These are phyloP conservation scores for Stylosanthes scabra DNA, from an alignment of 331 rosid genomes.

Conservation along the genomic window DNA sequence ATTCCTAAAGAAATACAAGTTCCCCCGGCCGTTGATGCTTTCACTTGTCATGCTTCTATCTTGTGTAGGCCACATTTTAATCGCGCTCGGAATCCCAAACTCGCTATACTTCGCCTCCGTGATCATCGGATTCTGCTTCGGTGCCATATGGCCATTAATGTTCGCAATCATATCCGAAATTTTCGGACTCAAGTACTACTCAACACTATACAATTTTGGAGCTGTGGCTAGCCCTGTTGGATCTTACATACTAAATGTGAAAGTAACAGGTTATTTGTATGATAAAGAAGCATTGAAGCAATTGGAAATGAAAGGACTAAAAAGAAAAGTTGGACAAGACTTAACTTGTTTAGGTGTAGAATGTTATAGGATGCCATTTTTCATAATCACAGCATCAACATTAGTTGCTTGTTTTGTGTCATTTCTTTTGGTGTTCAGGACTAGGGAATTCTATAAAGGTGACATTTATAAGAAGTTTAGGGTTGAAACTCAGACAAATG, in stretches of 20 bases:
- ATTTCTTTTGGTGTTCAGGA: conserved; percentile 63
- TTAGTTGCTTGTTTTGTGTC: conserved; percentile 60
- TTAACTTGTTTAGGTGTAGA: conserved; percentile 60
- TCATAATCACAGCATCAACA: conserved; percentile 61
- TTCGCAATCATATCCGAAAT: conserved; percentile 79
- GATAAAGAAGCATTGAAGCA: conserved; percentile 68
- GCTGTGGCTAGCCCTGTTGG: conserved; percentile 73
- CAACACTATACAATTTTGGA: conserved; percentile 65
- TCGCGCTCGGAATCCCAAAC: conserved; percentile 68
- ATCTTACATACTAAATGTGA: conserved; percentile 64
- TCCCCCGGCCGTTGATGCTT: conserved; percentile 73
- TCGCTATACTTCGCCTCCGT: conserved; percentile 72
- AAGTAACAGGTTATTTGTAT: conserved; percentile 63
- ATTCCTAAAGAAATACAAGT: conserved; percentile 56
- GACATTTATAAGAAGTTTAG: conserved; percentile 73
- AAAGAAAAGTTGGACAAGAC: conserved; percentile 50
- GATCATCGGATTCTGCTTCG: conserved; percentile 73
- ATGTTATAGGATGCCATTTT: conserved; percentile 62
- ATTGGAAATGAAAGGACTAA: conserved; percentile 48
- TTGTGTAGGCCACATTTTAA: conserved; percentile 68
- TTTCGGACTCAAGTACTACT: conserved; percentile 80
- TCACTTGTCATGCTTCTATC: conserved; percentile 61
- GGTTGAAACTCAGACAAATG: conserved; percentile 36
- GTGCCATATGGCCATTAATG: conserved; percentile 73
- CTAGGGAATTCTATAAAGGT: conserved; percentile 61